These are phyloP conservation scores for Barnettozyma sp. DNA, from an alignment of 805 yeast species.

Conservation along the genomic window DNA sequence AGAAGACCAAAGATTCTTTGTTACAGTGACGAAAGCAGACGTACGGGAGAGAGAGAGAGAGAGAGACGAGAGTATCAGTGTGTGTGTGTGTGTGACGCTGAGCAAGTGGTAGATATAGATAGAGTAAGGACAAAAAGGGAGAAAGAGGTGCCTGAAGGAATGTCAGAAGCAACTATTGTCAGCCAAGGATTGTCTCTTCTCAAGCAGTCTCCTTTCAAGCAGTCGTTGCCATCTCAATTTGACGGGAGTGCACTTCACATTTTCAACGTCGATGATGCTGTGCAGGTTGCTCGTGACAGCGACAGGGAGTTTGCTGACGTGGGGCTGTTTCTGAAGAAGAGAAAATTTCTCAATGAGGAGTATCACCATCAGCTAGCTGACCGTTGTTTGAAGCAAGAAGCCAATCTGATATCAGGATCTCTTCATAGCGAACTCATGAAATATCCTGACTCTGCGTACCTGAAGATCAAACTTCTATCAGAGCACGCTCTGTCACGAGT, in stretches of 20 bases:
- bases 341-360: constrained; percentile 1
- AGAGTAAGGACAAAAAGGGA: background rate
- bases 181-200: constrained; percentile 10
- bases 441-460: constrained; percentile 11
- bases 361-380: constrained; percentile 3
- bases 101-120: background rate
- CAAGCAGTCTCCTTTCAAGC: constrained; percentile 18
- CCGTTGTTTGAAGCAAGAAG: constrained; percentile 1
- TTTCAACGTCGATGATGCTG: constrained; percentile 8
- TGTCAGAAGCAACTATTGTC: constrained; percentile 6
- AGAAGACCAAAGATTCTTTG: no score
- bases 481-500: constrained; percentile 19
- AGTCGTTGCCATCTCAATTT: constrained; percentile 12
- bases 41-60: no score
- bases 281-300: constrained; percentile 3
- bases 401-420: constrained; percentile 5
- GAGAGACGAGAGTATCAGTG: no score
- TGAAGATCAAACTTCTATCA: constrained; percentile 17
- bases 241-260: background rate
- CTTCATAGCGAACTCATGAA: constrained; percentile 13
- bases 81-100: no score
- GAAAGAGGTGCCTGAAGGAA: constrained; percentile 2
- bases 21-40: no score
- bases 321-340: constrained; percentile 5
- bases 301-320: constrained; percentile 13